Percentiles rank a stretch among this genome's conserved stretches.
Evolutionary conservation across 495 filamentous ascomycete genomes (phyloP).

Genomic region (Talaromyces borbonicus): DNA sequence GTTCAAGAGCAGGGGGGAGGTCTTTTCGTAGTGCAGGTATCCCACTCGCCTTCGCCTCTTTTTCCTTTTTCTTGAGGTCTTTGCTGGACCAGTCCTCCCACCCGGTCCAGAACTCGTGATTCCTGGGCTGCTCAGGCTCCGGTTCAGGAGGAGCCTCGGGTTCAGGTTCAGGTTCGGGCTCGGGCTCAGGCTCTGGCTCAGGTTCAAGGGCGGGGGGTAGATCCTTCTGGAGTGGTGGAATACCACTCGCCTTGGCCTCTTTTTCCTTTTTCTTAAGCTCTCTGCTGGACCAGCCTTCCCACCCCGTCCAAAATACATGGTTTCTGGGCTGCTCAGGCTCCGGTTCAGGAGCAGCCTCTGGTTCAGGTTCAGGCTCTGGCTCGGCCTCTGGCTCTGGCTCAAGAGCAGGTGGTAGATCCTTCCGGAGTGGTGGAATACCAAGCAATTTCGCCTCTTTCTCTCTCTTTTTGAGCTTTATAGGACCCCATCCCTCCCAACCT

Average conservation of each 20-base stretch:
- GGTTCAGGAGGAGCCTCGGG: too few relatives aligned
- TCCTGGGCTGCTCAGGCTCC: constrained; percentile 10
- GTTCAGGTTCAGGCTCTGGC: constrained; percentile 6
- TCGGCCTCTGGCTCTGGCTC: constrained; percentile 11
- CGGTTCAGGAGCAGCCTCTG: constrained; percentile 12
- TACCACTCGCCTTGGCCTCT: constrained; percentile 2
- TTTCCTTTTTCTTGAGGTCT: constrained; percentile 13
- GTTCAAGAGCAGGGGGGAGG: background rate
- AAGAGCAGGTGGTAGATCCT: constrained; percentile 12
- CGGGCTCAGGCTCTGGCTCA: constrained; percentile 17
- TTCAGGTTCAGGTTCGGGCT: constrained; percentile 13
- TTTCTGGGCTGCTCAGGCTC: constrained; percentile 7
- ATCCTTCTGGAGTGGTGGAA: constrained; percentile 3
- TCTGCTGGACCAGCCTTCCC: background rate
- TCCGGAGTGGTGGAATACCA: background rate
- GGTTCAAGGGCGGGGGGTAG: constrained; percentile 11
- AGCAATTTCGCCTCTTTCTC: constrained; percentile 12
- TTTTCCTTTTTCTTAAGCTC: constrained; percentile 9
- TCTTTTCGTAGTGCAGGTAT: constrained; percentile 4
- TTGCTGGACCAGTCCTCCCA: constrained; percentile 5
- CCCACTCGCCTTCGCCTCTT: constrained; percentile 11
- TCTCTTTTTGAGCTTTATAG: constrained; percentile 7
- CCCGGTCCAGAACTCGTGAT: constrained; percentile 4
- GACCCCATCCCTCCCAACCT: constrained; percentile 6
- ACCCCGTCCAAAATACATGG: constrained; percentile 2